These are phyloP conservation scores for Ceratonia siliqua DNA, from an alignment of 306 rosid genomes.

Conservation along the genomic window DNA sequence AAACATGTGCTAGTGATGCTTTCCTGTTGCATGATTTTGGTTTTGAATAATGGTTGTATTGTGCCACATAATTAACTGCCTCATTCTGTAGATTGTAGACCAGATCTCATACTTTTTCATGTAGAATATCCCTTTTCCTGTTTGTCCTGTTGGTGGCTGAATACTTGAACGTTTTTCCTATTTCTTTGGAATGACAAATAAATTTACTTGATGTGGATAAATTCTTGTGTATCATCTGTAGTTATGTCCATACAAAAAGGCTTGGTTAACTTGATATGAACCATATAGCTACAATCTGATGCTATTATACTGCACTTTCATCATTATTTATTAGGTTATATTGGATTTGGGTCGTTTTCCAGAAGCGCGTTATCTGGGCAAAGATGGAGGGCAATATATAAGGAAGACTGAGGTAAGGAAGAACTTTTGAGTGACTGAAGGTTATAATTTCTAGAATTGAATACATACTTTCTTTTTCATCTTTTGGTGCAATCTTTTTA, in stretches of 20 bases:
- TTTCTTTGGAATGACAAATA: not conserved
- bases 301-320: not conserved
- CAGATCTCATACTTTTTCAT: no score
- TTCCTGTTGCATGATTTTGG: no score
- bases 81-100: no score
- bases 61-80: no score
- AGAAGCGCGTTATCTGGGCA: conserved; percentile 65
- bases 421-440: not conserved
- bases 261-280: not conserved
- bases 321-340: conserved; percentile 44
- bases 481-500: not conserved
- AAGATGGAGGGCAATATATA: conserved; percentile 46
- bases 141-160: not conserved
- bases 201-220: not conserved
- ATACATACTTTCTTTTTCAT: conserved; percentile 2
- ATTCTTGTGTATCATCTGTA: not conserved
- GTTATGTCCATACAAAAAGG: not conserved
- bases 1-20: no score
- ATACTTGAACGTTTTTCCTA: not conserved
- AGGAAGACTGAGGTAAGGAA: conserved; percentile 53
- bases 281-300: not conserved
- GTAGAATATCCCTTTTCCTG: not conserved
- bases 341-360: conserved; percentile 73
- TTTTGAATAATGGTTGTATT: no score
- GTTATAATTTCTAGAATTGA: not conserved